These are phyloP conservation scores for Ceratobasidium papillatum DNA, from an alignment of 1,284 basidiomycete species.

Conservation along the genomic window DNA sequence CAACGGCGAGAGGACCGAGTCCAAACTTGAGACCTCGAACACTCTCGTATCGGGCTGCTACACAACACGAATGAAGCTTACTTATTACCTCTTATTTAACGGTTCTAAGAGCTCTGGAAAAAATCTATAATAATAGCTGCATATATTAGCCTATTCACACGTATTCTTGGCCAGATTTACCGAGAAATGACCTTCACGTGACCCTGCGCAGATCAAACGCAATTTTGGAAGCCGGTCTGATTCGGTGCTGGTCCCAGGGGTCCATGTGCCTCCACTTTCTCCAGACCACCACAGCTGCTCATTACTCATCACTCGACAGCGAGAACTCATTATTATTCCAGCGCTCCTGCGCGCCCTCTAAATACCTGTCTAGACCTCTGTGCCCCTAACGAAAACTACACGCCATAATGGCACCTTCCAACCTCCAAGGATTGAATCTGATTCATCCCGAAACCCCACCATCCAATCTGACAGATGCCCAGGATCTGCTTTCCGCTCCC, in stretches of 20 bases:
- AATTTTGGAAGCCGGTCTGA: constrained; percentile 13
- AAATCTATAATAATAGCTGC: not conserved
- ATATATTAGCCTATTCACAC: not conserved
- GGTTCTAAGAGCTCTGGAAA: too few relatives aligned
- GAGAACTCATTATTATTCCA: too few relatives aligned
- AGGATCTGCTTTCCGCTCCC: constrained; percentile 67
- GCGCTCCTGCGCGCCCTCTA: not conserved
- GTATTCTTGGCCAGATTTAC: not conserved
- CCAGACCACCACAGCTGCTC: not conserved
- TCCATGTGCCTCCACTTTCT: constrained; percentile 27
- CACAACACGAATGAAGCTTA: not conserved
- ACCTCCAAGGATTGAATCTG: constrained; percentile 77
- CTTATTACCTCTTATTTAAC: not conserved
- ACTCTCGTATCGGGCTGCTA: not conserved
- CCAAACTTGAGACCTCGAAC: constrained; percentile 2
- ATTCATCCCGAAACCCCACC: constrained; percentile 61
- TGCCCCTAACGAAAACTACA: not conserved
- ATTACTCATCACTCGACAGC: too few relatives aligned
- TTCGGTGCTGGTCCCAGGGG: constrained; percentile 1
- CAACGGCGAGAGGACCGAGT: not conserved
- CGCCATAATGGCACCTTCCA: constrained; percentile 41
- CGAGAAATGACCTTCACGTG: not conserved
- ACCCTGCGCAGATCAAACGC: not conserved
- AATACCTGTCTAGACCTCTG: not conserved
- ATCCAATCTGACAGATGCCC: constrained; percentile 56